Evolutionary conservation across 371 early-diverging fungal species (phyloP).

Genomic region (Mucor ambiguus): DNA sequence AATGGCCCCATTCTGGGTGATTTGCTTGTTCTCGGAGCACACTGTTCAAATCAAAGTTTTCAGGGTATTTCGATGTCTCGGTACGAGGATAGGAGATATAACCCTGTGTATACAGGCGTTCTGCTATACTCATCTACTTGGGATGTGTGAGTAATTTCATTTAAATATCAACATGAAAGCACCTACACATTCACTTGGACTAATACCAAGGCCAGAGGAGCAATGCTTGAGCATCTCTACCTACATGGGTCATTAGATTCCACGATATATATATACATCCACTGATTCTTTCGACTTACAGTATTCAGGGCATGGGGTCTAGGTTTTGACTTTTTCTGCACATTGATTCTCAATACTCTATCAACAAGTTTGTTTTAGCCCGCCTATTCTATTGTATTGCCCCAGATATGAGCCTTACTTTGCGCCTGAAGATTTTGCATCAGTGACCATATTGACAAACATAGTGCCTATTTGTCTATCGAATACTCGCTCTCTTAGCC

Average conservation of each 20-base stretch:
- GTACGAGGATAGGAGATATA: slow-evolving; percentile 79
- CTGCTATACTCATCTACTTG: slow-evolving; percentile 54
- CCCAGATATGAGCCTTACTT: slow-evolving; percentile 24
- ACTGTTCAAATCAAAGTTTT: slow-evolving; percentile 57
- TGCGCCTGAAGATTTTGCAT: slow-evolving; percentile 30
- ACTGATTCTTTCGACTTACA: slow-evolving; percentile 17
- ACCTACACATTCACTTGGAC: slow-evolving; percentile 52
- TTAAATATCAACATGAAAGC: too few relatives aligned
- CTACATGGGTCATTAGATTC: slow-evolving; percentile 8
- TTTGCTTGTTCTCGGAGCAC: slow-evolving; percentile 42
- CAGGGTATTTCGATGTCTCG: slow-evolving; percentile 70
- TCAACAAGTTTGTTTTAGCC: background rate
- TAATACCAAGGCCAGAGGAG: slow-evolving; percentile 49
- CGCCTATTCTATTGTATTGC: too few relatives aligned
- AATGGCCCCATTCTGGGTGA: slow-evolving; percentile 47
- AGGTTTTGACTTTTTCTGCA: slow-evolving; percentile 40
- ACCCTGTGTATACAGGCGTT: slow-evolving; percentile 59
- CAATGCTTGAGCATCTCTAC: slow-evolving; percentile 53
- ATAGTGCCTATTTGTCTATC: slow-evolving; percentile 43
- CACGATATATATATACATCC: background rate
- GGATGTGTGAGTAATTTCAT: background rate
- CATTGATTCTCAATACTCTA: slow-evolving; percentile 38
- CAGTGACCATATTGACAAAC: slow-evolving; percentile 33
- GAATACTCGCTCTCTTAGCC: slow-evolving; percentile 48
- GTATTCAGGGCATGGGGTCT: slow-evolving; percentile 58